These are phyloP conservation scores for Pseudonitzschia multistriata DNA, from an alignment of 108 stramenopile species.

Conservation along the genomic window DNA sequence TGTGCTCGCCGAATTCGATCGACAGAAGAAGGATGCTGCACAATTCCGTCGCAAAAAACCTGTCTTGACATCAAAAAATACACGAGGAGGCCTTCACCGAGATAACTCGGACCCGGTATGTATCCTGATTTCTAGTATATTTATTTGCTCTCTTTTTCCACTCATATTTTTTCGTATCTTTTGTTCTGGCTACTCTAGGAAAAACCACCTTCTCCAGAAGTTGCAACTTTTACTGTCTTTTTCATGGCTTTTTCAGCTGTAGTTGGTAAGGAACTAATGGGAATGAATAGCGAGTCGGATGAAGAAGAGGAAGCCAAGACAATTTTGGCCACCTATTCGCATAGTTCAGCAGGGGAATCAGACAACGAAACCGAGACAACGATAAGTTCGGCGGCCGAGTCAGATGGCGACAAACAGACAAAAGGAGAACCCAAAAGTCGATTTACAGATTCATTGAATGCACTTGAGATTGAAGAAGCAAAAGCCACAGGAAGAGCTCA, in stretches of 20 bases:
- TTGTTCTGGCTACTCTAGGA: slow-evolving; percentile 9
- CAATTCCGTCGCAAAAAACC: slow-evolving; percentile 60
- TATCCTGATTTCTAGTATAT: neutral
- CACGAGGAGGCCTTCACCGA: slow-evolving; percentile 33
- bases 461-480: slow-evolving; percentile 75
- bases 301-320: slow-evolving; percentile 48
- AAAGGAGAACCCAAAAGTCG: slow-evolving; percentile 41
- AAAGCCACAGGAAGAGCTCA: slow-evolving; percentile 74
- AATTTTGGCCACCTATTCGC: slow-evolving; percentile 70
- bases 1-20: slow-evolving; percentile 82
- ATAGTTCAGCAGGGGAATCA: slow-evolving; percentile 21
- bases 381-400: slow-evolving; percentile 21
- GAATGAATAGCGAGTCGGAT: slow-evolving; percentile 52
- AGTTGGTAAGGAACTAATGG: slow-evolving; percentile 74
- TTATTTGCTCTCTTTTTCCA: neutral
- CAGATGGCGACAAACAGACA: slow-evolving; percentile 46
- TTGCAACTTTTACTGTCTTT: slow-evolving; percentile 82
- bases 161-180: neutral
- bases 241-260: slow-evolving; percentile 81
- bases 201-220: slow-evolving; percentile 52
- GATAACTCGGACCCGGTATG: slow-evolving; percentile 42
- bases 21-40: slow-evolving; percentile 80
- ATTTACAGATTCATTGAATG: slow-evolving; percentile 75
- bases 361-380: slow-evolving; percentile 22
- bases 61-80: slow-evolving; percentile 27